Percentiles rank a stretch among this genome's conserved stretches.
Conservation (phyloP, 225 moss, liverwort and hornwort genomes). For the Pseudisothecium myosuroides region DNA sequence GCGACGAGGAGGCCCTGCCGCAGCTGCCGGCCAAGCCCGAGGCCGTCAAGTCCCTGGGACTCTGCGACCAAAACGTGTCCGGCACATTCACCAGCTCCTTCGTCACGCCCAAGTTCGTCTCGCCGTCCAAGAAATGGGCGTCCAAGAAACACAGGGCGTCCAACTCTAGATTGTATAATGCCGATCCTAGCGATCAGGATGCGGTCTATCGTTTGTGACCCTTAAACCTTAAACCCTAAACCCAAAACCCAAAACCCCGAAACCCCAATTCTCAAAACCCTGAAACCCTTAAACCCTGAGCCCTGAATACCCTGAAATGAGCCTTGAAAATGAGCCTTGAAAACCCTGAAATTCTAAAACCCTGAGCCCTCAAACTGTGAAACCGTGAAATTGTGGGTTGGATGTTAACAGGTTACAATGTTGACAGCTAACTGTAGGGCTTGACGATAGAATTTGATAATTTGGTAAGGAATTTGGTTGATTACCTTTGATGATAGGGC, state of each 20-base stretch:
- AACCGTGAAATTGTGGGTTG: not conserved
- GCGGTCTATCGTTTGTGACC: not conserved
- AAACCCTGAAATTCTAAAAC: too few relatives aligned
- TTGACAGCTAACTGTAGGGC: not conserved
- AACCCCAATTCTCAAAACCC: not conserved
- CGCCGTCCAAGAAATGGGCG: not conserved
- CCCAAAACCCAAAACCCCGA: too few relatives aligned
- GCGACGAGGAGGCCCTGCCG: conserved; percentile 3
- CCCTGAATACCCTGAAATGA: too few relatives aligned
- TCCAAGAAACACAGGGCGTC: not conserved
- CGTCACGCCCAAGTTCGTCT: conserved; percentile 18
- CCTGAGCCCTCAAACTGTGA: not conserved
- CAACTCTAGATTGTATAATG: not conserved
- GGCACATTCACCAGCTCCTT: conserved; percentile 34
- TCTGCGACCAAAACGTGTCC: conserved; percentile 20
- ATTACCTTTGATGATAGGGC: not conserved
- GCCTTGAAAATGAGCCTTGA: not conserved
- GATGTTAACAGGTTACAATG: not conserved
- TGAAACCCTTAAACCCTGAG: too few relatives aligned
- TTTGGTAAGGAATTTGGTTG: not conserved
- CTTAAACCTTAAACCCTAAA: too few relatives aligned
- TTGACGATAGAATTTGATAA: not conserved
- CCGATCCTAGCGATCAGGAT: conserved; percentile 1
- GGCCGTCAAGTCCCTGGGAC: conserved; percentile 16
- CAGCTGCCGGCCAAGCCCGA: conserved; percentile 24